Evolutionary conservation across 179 eudicot genomes (phyloP).

Genomic region (Beta corolliflora): DNA sequence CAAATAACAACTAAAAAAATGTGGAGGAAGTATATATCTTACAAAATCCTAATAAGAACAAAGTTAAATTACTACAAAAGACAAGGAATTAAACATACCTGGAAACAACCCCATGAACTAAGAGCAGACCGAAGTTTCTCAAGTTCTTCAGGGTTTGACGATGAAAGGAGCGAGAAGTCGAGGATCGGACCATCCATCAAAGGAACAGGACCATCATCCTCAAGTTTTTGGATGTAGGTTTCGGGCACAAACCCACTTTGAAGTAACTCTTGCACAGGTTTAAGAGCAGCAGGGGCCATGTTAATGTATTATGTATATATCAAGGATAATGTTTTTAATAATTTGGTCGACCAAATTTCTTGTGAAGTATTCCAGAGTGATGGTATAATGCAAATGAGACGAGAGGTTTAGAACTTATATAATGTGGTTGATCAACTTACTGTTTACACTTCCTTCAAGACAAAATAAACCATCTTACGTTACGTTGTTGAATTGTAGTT

Average conservation of each 20-base stretch:
- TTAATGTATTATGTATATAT: neutral
- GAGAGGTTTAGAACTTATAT: neutral
- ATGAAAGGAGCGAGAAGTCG: constrained; percentile 24
- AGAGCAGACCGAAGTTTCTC: constrained; percentile 36
- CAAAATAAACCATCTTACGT: neutral
- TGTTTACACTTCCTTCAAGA: neutral
- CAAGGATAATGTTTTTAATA: too few species aligned
- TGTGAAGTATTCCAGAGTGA: neutral
- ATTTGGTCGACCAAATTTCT: too few species aligned
- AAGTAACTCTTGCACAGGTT: constrained; percentile 40
- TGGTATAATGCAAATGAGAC: neutral
- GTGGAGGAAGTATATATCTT: too few species aligned
- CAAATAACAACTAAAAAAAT: too few species aligned
- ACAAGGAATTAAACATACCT: constrained; percentile 21
- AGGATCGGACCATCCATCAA: constrained; percentile 32
- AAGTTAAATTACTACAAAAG: neutral
- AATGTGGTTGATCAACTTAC: neutral
- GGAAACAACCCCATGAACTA: constrained; percentile 48
- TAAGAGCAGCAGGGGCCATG: constrained; percentile 13
- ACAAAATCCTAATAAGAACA: neutral
- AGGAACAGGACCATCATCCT: constrained; percentile 27
- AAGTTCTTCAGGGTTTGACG: constrained; percentile 25
- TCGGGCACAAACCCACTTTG: constrained; percentile 29
- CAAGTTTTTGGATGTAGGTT: constrained; percentile 23
- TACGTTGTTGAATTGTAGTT: neutral